phyloP scores from a whole-genome alignment of 1,139 yeast species.

The Protomyces pachydermus region DNA sequence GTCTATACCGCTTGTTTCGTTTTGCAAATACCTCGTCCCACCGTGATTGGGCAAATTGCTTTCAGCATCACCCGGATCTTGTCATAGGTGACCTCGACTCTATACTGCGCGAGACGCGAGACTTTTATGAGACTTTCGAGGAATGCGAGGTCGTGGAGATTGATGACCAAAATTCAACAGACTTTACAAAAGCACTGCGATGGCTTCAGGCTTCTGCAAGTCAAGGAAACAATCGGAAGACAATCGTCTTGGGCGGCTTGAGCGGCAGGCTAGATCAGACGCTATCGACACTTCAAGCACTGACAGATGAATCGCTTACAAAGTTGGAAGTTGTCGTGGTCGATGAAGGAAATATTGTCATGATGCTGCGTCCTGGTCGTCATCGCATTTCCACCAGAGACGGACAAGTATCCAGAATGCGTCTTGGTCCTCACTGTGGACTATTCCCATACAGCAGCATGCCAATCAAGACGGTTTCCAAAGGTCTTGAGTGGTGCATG shows the following conservation, averaged over 20 bases:
- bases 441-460: background rate
- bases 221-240: too few relatives aligned
- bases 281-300: constrained; percentile 9
- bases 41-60: background rate
- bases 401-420: background rate
- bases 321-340: background rate
- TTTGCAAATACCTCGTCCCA: background rate
- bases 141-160: background rate
- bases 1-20: background rate
- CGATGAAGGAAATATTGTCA: constrained; percentile 10
- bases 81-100: constrained; percentile 22
- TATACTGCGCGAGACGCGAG: background rate
- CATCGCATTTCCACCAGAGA: background rate
- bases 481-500: constrained; percentile 21
- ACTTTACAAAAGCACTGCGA: constrained; percentile 16
- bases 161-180: constrained; percentile 17
- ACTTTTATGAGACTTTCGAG: background rate
- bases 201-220: background rate
- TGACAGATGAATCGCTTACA: background rate
- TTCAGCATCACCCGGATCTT: background rate
- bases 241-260: constrained; percentile 17
- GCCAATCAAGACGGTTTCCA: constrained; percentile 4
- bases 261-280: constrained; percentile 21
- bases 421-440: constrained; percentile 20
- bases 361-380: constrained; percentile 2